A percentile compares a stretch with the other conserved stretches of the same genome.
Conservation (phyloP, 495 filamentous ascomycete species). For the Lasiosphaeris hirsuta region DNA sequence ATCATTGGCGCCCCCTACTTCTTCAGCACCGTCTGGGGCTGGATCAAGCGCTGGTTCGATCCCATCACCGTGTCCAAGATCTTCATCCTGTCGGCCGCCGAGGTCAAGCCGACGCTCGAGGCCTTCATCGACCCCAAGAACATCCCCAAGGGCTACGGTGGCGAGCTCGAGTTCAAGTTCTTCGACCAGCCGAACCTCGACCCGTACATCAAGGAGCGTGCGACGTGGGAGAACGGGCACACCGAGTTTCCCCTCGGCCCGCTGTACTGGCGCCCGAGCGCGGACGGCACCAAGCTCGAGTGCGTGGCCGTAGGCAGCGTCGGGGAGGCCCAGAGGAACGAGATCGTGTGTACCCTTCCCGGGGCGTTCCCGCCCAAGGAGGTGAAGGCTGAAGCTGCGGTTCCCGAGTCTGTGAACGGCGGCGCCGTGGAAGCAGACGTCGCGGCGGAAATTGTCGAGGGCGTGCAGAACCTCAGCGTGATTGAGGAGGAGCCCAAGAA, state of each 20-base stretch:
- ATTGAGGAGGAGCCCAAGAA: constrained; percentile 4
- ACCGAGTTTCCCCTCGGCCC: constrained; percentile 48
- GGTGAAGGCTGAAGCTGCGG: not conserved
- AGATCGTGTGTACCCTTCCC: constrained; percentile 44
- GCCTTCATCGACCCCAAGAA: constrained; percentile 75
- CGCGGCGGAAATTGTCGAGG: not conserved
- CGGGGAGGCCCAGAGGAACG: constrained; percentile 32
- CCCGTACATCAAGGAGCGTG: constrained; percentile 49
- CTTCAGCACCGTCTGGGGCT: constrained; percentile 91
- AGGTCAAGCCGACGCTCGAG: constrained; percentile 70
- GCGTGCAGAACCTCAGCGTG: not conserved
- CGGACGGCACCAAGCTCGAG: constrained; percentile 40
- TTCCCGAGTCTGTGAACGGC: too few species aligned
- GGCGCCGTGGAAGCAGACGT: not conserved
- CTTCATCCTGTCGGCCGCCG: constrained; percentile 69
- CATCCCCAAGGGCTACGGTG: constrained; percentile 82
- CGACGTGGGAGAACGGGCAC: constrained; percentile 45
- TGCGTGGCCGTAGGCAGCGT: constrained; percentile 45
- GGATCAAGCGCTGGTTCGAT: constrained; percentile 96
- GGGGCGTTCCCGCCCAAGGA: constrained; percentile 26
- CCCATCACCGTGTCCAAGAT: constrained; percentile 91
- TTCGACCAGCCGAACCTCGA: constrained; percentile 70
- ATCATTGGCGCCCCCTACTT: constrained; percentile 87
- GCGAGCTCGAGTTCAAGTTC: constrained; percentile 75
- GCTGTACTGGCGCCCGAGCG: constrained; percentile 44